A percentile compares a stretch with the other conserved stretches of the same genome.
phyloP scores from a whole-genome alignment of 768 basidiomycete genomes.

The Gloeophyllum trabeum region DNA sequence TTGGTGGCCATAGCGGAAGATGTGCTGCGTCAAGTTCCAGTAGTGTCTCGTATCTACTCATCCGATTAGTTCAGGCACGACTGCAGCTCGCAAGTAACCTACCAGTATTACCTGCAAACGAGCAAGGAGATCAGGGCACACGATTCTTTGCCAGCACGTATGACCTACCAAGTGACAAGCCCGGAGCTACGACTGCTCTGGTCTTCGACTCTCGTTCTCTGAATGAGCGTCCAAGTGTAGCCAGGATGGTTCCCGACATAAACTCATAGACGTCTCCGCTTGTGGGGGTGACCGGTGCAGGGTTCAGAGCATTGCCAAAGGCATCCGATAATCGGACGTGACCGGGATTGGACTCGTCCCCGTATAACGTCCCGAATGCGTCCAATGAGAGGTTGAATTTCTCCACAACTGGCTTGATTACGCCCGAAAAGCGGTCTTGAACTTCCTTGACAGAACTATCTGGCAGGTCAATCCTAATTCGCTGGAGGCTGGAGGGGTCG shows the following conservation, averaged over 20 bases:
- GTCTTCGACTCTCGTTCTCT: not conserved
- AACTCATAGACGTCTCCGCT: slow-evolving; percentile 18
- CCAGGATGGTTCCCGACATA: slow-evolving; percentile 21
- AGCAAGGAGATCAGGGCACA: too few species aligned
- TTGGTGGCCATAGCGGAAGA: slow-evolving; percentile 52
- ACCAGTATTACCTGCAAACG: slow-evolving; percentile 9
- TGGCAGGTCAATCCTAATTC: not conserved
- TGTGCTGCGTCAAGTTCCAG: slow-evolving; percentile 37
- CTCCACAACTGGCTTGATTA: slow-evolving; percentile 31
- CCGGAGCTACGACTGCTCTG: not conserved
- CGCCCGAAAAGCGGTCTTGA: slow-evolving; percentile 29
- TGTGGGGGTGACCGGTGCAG: slow-evolving; percentile 52
- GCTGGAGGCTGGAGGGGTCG: not conserved
- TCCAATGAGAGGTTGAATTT: slow-evolving; percentile 47
- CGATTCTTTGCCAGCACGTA: too few species aligned
- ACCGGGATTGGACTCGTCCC: slow-evolving; percentile 26
- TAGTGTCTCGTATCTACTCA: slow-evolving; percentile 32
- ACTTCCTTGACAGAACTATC: slow-evolving; percentile 19
- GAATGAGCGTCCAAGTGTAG: not conserved
- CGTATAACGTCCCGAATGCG: slow-evolving; percentile 34
- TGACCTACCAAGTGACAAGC: not conserved
- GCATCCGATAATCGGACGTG: slow-evolving; percentile 38
- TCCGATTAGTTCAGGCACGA: not conserved
- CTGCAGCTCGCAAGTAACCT: not conserved
- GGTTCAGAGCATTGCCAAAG: slow-evolving; percentile 41